phyloP scores from a whole-genome alignment of 495 filamentous ascomycete genomes.

The Lepidopterella palustris region DNA sequence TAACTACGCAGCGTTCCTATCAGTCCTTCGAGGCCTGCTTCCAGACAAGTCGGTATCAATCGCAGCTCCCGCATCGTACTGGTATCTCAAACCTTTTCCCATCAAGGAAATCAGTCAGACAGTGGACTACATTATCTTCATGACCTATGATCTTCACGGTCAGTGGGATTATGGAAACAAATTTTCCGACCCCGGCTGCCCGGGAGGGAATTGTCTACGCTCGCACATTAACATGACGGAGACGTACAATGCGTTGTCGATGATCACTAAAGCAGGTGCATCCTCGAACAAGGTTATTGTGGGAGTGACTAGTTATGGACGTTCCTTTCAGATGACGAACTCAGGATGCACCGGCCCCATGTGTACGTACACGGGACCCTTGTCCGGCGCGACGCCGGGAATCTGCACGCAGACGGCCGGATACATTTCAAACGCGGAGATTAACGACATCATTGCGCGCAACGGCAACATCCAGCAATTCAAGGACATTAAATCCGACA shows the following conservation, averaged over 20 bases:
- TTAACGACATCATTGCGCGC: neutral
- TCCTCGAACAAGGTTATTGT: conserved; percentile 37
- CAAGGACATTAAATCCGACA: conserved; percentile 17
- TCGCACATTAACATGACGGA: conserved; percentile 44
- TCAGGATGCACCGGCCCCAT: conserved; percentile 24
- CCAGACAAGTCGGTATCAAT: conserved; percentile 28
- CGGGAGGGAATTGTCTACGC: conserved; percentile 37
- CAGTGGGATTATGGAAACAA: conserved; percentile 36
- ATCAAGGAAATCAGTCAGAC: conserved; percentile 4
- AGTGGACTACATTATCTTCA: conserved; percentile 22
- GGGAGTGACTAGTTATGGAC: conserved; percentile 38
- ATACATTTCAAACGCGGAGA: conserved; percentile 24
- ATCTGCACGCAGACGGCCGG: conserved; percentile 22
- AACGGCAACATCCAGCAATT: neutral
- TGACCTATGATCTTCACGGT: conserved; percentile 24
- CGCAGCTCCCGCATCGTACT: conserved; percentile 16
- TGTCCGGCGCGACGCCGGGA: conserved; percentile 19
- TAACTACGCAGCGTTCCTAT: conserved; percentile 35
- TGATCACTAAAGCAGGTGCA: conserved; percentile 48
- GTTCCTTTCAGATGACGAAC: conserved; percentile 37
- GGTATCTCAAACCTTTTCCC: conserved; percentile 18
- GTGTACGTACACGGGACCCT: conserved; percentile 28
- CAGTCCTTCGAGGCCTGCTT: conserved; percentile 4
- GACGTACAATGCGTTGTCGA: conserved; percentile 37
- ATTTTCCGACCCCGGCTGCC: conserved; percentile 31